phyloP scores from a whole-genome alignment of 768 basidiomycete genomes.

The Tylopilus sp. region DNA sequence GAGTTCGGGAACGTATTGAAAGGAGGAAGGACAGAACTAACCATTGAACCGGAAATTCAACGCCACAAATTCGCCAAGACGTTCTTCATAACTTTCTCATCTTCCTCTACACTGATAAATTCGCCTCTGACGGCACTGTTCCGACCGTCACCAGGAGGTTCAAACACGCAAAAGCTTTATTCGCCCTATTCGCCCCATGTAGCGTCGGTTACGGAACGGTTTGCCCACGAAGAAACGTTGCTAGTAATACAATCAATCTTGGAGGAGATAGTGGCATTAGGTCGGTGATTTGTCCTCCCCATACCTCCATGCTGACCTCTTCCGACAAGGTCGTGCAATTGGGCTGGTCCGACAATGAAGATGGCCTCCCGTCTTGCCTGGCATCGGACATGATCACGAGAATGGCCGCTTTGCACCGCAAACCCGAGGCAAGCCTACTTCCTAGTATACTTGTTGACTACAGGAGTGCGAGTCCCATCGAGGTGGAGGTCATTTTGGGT shows the following conservation, averaged over 20 bases:
- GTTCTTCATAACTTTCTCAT: slow-evolving; percentile 54
- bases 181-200: slow-evolving; percentile 39
- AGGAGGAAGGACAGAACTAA: slow-evolving; percentile 45
- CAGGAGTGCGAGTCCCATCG: slow-evolving; percentile 50
- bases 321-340: slow-evolving; percentile 15
- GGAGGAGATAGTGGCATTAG: slow-evolving; percentile 43
- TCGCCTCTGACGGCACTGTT: slow-evolving; percentile 50
- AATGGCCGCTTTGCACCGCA: slow-evolving; percentile 37
- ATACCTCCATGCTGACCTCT: slow-evolving; percentile 1
- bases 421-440: slow-evolving; percentile 43
- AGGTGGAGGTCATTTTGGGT: slow-evolving; percentile 66
- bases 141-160: slow-evolving; percentile 23
- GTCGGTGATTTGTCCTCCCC: slow-evolving; percentile 17
- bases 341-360: slow-evolving; percentile 42
- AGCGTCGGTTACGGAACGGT: slow-evolving; percentile 37
- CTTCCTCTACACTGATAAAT: slow-evolving; percentile 48
- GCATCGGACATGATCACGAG: slow-evolving; percentile 37
- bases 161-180: slow-evolving; percentile 19
- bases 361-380: slow-evolving; percentile 45
- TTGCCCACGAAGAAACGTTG: slow-evolving; percentile 42
- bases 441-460: slow-evolving; percentile 64
- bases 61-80: slow-evolving; percentile 61
- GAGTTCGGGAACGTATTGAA: slow-evolving; percentile 45
- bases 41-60: slow-evolving; percentile 57
- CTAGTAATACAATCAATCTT: slow-evolving; percentile 45